These are phyloP conservation scores for Mycena pura DNA, from an alignment of 768 basidiomycete genomes.

Conservation along the genomic window DNA sequence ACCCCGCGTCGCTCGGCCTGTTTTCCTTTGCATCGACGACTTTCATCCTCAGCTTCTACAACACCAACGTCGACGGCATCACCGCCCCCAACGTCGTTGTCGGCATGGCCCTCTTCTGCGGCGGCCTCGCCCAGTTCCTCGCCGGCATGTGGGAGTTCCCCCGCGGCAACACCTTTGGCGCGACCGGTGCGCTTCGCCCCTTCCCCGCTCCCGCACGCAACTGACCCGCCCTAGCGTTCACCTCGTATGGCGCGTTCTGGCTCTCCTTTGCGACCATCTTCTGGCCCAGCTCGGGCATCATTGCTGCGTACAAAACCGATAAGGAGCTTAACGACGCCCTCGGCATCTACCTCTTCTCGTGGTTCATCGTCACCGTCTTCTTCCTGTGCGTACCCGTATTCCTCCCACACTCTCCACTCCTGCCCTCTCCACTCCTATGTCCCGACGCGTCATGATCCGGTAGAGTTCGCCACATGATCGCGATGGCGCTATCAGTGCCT, in stretches of 20 bases:
- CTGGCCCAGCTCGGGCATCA: slow-evolving; percentile 72
- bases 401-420: background rate
- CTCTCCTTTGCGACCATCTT: slow-evolving; percentile 79
- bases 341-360: slow-evolving; percentile 76
- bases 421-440: too few species aligned
- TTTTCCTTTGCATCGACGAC: slow-evolving; percentile 88
- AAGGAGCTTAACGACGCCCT: slow-evolving; percentile 58
- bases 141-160: slow-evolving; percentile 93
- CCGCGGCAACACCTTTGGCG: slow-evolving; percentile 72
- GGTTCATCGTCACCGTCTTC: slow-evolving; percentile 76
- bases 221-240: slow-evolving; percentile 62
- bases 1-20: slow-evolving; percentile 74
- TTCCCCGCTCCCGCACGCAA: slow-evolving; percentile 34
- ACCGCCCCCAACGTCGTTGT: slow-evolving; percentile 71
- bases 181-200: slow-evolving; percentile 67
- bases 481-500: too few species aligned
- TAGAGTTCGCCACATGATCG: too few species aligned
- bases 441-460: too few species aligned
- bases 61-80: slow-evolving; percentile 62
- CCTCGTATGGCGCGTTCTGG: slow-evolving; percentile 89
- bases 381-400: slow-evolving; percentile 54
- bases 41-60: slow-evolving; percentile 79
- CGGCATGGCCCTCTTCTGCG: slow-evolving; percentile 87
- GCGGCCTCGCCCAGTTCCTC: slow-evolving; percentile 84
- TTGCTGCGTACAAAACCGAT: slow-evolving; percentile 51